Percentiles rank a stretch among this genome's conserved stretches.
Evolutionary conservation across 2,329 filamentous ascomycete genomes (phyloP).

Genomic region (Cladosporium colombiae): DNA sequence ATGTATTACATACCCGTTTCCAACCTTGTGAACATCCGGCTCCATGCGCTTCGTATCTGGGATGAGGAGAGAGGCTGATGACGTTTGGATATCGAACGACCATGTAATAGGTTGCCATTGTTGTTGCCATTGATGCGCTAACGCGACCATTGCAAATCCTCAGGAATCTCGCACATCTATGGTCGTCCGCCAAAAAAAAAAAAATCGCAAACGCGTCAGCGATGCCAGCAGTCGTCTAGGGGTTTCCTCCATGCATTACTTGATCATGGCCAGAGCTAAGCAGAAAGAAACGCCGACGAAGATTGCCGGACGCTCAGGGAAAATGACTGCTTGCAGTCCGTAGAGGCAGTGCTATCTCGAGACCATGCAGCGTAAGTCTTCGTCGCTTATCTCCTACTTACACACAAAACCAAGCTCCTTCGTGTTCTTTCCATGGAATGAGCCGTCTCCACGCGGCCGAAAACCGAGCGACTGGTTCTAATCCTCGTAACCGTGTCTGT

Average conservation of each 20-base stretch:
- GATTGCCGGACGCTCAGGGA: neutral
- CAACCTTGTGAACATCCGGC: neutral
- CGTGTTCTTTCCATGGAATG: neutral
- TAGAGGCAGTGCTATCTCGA: neutral
- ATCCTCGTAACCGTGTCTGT: too few species aligned
- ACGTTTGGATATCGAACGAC: too few species aligned
- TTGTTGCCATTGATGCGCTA: too few species aligned
- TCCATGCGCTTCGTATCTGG: neutral
- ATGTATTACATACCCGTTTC: constrained; percentile 22
- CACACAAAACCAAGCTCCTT: neutral
- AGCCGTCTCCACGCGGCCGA: too few species aligned
- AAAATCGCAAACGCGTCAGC: neutral
- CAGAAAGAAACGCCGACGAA: neutral
- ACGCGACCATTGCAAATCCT: neutral
- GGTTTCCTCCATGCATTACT: neutral
- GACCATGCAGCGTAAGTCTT: neutral
- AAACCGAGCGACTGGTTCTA: too few species aligned
- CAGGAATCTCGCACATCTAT: neutral
- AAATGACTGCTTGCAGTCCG: neutral
- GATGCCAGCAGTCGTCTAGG: neutral
- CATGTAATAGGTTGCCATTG: too few species aligned
- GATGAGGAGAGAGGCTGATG: too few species aligned
- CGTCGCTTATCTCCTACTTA: neutral
- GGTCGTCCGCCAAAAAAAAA: neutral
- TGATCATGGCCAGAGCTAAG: neutral